Evolutionary conservation across 768 basidiomycete genomes (phyloP).

Genomic region (Tephrocybe sp.): DNA sequence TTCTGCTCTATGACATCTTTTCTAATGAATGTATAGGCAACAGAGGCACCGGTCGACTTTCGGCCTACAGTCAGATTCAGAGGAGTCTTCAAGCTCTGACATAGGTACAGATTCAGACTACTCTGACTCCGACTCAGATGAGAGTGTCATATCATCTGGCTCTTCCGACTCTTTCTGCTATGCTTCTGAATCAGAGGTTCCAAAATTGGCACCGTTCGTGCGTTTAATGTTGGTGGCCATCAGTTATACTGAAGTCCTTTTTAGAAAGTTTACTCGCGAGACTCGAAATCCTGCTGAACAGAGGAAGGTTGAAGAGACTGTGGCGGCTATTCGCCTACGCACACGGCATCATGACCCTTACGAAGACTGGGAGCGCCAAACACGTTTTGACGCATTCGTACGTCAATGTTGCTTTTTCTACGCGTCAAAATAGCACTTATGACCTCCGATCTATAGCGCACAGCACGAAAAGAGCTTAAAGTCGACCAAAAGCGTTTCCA

Average conservation of each 20-base stretch:
- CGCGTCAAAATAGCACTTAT: neutral
- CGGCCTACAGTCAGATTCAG: conserved; percentile 52
- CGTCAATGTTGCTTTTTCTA: conserved; percentile 18
- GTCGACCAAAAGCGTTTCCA: conserved; percentile 30
- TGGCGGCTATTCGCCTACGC: conserved; percentile 50
- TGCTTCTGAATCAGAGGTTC: conserved; percentile 42
- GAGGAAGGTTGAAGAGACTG: conserved; percentile 44
- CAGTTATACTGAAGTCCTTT: conserved; percentile 1
- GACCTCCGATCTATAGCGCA: conserved; percentile 28
- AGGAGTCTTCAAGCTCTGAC: conserved; percentile 29
- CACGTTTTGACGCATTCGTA: conserved; percentile 51
- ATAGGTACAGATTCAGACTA: conserved; percentile 28
- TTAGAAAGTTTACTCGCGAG: conserved; percentile 25
- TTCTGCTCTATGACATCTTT: neutral
- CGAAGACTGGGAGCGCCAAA: conserved; percentile 55
- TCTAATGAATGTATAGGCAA: conserved; percentile 7
- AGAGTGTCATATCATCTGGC: conserved; percentile 21
- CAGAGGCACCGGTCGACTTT: conserved; percentile 48
- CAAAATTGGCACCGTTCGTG: conserved; percentile 32
- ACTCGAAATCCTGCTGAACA: conserved; percentile 36
- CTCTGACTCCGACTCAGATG: conserved; percentile 33
- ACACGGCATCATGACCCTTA: conserved; percentile 54
- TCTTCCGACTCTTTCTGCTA: conserved; percentile 38
- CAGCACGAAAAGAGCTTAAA: conserved; percentile 42
- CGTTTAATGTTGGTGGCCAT: neutral